These are phyloP conservation scores for Kodamaea kaohsiungensis DNA, from an alignment of 805 yeast species.

Conservation along the genomic window DNA sequence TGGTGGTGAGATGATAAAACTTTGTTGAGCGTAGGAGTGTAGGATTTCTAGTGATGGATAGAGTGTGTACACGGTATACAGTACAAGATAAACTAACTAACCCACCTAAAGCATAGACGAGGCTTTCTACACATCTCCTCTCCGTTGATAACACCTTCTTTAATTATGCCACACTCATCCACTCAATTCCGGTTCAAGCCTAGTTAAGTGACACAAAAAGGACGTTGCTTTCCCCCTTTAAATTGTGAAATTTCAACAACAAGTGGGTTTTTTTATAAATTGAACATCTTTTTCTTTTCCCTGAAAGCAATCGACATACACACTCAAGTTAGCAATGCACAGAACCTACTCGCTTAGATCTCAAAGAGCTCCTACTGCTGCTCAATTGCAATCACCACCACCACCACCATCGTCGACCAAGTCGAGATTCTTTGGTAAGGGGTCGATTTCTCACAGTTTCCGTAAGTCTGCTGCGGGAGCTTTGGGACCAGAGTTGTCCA, in stretches of 20 bases:
- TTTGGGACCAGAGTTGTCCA: constrained; percentile 91
- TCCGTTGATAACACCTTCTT: too few species aligned
- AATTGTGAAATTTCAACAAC: constrained; percentile 10
- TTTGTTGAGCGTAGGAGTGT: too few species aligned
- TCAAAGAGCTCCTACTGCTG: constrained; percentile 78
- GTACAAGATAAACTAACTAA: too few species aligned
- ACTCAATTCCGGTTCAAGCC: neutral
- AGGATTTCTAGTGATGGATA: too few species aligned
- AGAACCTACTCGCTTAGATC: constrained; percentile 83
- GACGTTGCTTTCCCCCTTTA: constrained; percentile 9
- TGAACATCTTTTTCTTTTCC: constrained; percentile 7
- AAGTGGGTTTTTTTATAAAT: constrained; percentile 6
- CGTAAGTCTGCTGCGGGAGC: constrained; percentile 88
- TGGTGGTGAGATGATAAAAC: too few species aligned
- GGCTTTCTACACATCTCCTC: too few species aligned
- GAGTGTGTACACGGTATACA: too few species aligned
- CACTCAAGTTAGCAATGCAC: constrained; percentile 50
- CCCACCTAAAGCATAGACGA: too few species aligned
- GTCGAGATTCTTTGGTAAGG: constrained; percentile 71
- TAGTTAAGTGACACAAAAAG: neutral
- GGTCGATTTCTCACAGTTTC: constrained; percentile 65
- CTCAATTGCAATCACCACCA: constrained; percentile 77
- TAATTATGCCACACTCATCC: too few species aligned
- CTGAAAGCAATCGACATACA: neutral
- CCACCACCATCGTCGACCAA: constrained; percentile 80